These are phyloP conservation scores for Globisporangium sylvaticum DNA, from an alignment of 352 stramenopile genomes.

Conservation along the genomic window DNA sequence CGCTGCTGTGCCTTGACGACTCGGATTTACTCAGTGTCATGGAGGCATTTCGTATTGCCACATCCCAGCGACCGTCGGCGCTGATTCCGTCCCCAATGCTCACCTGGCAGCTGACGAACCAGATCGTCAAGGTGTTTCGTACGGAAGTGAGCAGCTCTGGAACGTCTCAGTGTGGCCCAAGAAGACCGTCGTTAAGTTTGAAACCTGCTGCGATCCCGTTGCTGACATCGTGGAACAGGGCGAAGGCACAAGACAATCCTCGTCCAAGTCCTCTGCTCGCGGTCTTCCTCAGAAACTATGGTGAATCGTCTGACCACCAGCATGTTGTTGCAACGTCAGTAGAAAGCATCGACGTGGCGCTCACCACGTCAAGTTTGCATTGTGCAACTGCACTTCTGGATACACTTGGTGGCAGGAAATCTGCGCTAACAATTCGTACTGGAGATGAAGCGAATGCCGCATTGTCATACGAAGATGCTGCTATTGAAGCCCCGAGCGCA, in stretches of 20 bases:
- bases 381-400: conserved; percentile 30
- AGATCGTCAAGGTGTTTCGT: conserved; percentile 39
- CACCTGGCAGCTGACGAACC: conserved; percentile 51
- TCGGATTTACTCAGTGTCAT: conserved; percentile 31
- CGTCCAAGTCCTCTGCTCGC: conserved; percentile 33
- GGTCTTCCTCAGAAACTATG: conserved; percentile 49
- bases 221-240: conserved; percentile 23
- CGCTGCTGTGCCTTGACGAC: conserved; percentile 48
- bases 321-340: conserved; percentile 40
- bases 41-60: conserved; percentile 14
- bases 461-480: neutral
- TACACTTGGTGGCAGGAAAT: neutral
- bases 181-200: neutral
- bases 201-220: conserved; percentile 25
- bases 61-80: neutral
- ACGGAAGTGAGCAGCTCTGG: neutral
- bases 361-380: conserved; percentile 43
- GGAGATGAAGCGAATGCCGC: neutral
- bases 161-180: neutral
- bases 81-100: conserved; percentile 35
- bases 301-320: conserved; percentile 22
- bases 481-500: neutral
- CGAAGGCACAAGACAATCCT: conserved; percentile 12
- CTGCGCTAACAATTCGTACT: neutral
- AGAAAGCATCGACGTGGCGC: conserved; percentile 37